These are phyloP conservation scores for Russula olivacea DNA, from an alignment of 768 basidiomycete species.

Conservation along the genomic window DNA sequence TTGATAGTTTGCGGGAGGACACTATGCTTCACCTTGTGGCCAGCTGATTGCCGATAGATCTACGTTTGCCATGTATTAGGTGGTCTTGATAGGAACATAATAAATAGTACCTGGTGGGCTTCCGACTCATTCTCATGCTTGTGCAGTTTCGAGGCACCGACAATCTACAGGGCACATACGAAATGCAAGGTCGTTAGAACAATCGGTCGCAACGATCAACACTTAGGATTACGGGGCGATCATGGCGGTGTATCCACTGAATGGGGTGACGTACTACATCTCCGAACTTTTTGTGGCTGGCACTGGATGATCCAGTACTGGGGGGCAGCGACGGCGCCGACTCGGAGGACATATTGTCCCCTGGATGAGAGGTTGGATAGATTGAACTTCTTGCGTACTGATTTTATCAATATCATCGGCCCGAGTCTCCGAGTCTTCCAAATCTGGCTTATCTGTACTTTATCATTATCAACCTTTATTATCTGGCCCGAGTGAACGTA, in stretches of 20 bases:
- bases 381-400: neutral
- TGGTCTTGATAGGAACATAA: neutral
- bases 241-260: slow-evolving; percentile 20
- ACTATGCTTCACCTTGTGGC: slow-evolving; percentile 53
- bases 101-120: slow-evolving; percentile 62
- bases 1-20: slow-evolving; percentile 64
- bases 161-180: slow-evolving; percentile 48
- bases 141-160: slow-evolving; percentile 59
- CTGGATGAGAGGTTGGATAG: neutral
- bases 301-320: slow-evolving; percentile 25
- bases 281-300: slow-evolving; percentile 34
- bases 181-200: slow-evolving; percentile 29
- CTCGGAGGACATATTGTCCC: slow-evolving; percentile 27
- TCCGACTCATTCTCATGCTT: slow-evolving; percentile 81
- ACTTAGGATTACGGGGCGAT: slow-evolving; percentile 8
- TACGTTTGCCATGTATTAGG: slow-evolving; percentile 30
- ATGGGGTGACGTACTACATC: slow-evolving; percentile 36
- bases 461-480: too few relatives aligned
- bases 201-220: slow-evolving; percentile 25
- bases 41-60: slow-evolving; percentile 71
- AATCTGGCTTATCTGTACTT: too few relatives aligned
- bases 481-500: too few relatives aligned
- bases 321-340: slow-evolving; percentile 11
- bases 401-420: too few relatives aligned
- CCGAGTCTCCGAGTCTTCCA: too few relatives aligned